Percentiles rank a stretch among this genome's conserved stretches.
Evolutionary conservation across 2,329 filamentous ascomycete genomes (phyloP).

Genomic region (Moelleriella libera): DNA sequence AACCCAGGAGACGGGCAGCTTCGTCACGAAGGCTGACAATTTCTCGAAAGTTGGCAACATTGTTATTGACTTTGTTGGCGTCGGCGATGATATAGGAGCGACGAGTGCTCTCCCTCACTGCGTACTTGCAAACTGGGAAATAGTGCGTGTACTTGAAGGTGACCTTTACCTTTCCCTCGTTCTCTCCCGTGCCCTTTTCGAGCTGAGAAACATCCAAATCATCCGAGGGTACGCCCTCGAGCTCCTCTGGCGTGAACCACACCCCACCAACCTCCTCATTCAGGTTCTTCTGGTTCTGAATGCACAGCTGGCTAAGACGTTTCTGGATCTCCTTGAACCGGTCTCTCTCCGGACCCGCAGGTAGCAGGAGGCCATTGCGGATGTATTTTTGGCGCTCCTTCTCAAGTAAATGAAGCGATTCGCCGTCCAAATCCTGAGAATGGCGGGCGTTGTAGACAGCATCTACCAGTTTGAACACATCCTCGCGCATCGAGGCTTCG

Average conservation of each 20-base stretch:
- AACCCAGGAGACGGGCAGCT: slow-evolving; percentile 62
- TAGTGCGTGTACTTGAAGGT: slow-evolving; percentile 77
- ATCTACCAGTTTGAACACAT: slow-evolving; percentile 57
- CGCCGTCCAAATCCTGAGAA: slow-evolving; percentile 44
- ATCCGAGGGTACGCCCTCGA: slow-evolving; percentile 63
- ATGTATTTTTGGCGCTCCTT: slow-evolving; percentile 69
- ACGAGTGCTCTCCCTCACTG: slow-evolving; percentile 53
- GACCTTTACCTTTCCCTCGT: slow-evolving; percentile 60
- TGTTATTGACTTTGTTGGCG: slow-evolving; percentile 42
- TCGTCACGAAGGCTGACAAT: slow-evolving; percentile 64
- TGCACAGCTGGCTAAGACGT: slow-evolving; percentile 58
- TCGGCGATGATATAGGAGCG: slow-evolving; percentile 24
- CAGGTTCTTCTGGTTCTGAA: slow-evolving; percentile 65
- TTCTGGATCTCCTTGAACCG: slow-evolving; percentile 82
- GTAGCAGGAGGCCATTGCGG: slow-evolving; percentile 59
- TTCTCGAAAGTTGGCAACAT: slow-evolving; percentile 61
- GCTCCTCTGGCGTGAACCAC: slow-evolving; percentile 62
- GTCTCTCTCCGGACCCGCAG: slow-evolving; percentile 55
- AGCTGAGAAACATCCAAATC: slow-evolving; percentile 47
- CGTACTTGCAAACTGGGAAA: slow-evolving; percentile 67
- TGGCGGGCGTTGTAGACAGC: slow-evolving; percentile 38
- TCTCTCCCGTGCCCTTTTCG: slow-evolving; percentile 58
- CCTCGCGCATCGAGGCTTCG: slow-evolving; percentile 69
- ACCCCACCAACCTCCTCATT: slow-evolving; percentile 73
- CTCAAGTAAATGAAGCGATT: slow-evolving; percentile 59